Evolutionary conservation across 139 green algal genomes (phyloP).

Genomic region (Chlamydomonas incerta): DNA sequence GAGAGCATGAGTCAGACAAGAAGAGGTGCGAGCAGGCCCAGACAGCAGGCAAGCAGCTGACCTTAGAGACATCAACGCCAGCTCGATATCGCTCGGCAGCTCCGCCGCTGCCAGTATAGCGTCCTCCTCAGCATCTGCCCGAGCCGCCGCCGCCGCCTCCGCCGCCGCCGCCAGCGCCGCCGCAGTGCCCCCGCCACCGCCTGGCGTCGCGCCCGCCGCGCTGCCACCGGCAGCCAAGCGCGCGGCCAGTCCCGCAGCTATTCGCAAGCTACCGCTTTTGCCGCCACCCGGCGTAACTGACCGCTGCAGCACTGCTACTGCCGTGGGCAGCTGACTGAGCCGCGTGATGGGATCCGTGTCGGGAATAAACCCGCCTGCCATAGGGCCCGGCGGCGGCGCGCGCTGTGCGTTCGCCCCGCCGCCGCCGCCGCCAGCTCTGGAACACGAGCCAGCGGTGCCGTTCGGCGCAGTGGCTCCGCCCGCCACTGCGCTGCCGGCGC

Average conservation of each 20-base stretch:
- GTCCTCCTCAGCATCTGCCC: neutral
- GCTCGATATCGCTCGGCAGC: constrained; percentile 24
- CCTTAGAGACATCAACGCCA: constrained; percentile 12
- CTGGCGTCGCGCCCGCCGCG: too few relatives aligned
- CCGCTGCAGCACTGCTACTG: neutral
- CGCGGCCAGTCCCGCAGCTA: neutral
- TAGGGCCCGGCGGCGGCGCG: neutral
- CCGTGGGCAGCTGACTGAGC: neutral
- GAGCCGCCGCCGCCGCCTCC: neutral
- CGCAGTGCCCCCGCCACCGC: neutral
- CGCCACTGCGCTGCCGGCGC: too few relatives aligned
- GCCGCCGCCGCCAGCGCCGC: too few relatives aligned
- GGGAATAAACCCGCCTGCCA: constrained; percentile 3
- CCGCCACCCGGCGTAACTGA: neutral
- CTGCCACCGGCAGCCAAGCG: too few relatives aligned
- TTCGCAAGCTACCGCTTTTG: neutral
- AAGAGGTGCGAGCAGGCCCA: too few relatives aligned
- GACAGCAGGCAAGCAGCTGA: too few relatives aligned
- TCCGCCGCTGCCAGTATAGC: neutral
- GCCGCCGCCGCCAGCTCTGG: too few relatives aligned
- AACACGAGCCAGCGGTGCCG: too few relatives aligned
- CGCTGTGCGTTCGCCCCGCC: neutral
- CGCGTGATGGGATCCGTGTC: neutral
- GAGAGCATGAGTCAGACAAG: too few relatives aligned
- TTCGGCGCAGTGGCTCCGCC: too few relatives aligned